phyloP scores from a whole-genome alignment of 169 alveolate genomes.

The Eimeria maxima region DNA sequence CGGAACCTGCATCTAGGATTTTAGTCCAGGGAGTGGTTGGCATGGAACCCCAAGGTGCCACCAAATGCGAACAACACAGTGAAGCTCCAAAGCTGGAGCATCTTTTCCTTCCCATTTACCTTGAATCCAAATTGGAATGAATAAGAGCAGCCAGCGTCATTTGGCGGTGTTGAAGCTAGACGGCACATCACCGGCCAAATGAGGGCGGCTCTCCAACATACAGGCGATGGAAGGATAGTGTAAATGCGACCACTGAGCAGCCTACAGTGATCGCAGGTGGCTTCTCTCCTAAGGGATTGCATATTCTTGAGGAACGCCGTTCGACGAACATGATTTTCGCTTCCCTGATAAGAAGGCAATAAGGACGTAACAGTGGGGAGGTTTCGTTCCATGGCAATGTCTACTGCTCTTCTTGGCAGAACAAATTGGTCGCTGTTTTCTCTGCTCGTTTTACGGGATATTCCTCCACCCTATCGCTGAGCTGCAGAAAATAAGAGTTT shows the following conservation, averaged over 20 bases:
- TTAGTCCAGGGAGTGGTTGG: background rate
- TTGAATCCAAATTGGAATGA: background rate
- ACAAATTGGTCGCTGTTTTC: background rate
- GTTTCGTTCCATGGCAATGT: background rate
- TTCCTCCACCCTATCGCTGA: background rate
- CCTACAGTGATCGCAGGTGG: background rate
- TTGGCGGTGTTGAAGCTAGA: background rate
- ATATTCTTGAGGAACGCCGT: background rate
- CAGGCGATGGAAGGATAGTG: background rate
- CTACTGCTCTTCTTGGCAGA: background rate
- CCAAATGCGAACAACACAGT: background rate
- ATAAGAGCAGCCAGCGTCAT: background rate
- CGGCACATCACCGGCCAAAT: background rate
- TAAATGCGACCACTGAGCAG: background rate
- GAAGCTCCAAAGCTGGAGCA: background rate
- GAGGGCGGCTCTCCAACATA: background rate
- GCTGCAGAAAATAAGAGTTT: background rate
- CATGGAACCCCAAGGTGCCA: background rate
- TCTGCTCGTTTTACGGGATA: background rate
- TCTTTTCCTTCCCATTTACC: background rate
- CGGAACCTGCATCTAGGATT: background rate
- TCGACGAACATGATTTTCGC: background rate
- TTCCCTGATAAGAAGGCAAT: background rate
- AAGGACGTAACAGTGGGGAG: background rate
- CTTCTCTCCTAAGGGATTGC: background rate